Evolutionary conservation across 345 rosid genomes (phyloP), one percentile per base, ranked within the genome.

Genomic region (Salix viminalis): DNA sequence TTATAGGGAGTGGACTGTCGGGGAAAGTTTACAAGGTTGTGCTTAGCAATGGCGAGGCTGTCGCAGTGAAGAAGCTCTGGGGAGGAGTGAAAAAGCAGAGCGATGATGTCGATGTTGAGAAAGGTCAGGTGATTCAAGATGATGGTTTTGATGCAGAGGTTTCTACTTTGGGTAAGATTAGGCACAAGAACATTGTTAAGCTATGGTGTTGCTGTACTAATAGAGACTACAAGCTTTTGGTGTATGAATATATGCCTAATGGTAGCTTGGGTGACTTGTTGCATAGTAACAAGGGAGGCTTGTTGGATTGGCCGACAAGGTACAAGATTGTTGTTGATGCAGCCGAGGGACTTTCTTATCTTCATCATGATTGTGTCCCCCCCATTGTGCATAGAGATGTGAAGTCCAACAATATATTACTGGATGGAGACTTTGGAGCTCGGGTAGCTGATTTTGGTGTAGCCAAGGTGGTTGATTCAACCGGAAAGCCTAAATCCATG

Each of bases 131-230:
- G 64, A 58, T 80, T 77, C 84, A 83, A 71, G 95, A 94, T 28
- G 92, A 91, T 67, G 90, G 97, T 34, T 96, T 94, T 65, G 89
- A 89, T 30, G 97, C 97, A 2, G 99, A 96, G 82, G 90, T 96
- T 4, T 91, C 79, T 68, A 96, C 99, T 39, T 78, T 96, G 80
- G 97, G 99, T 61, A 96, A 96, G 84, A 94, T 96, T 62, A 88
- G 99, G 87, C 99, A 96, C 84, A 96, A 96, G 88, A 96, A 92
- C 82, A 96, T 96, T 62, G 99, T 96, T 32, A 96, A 88, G 85
- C 88, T 96, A 1, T 94, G 98, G 99, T 96, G 99, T 76, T 94
- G 97, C 76, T 96, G 98, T 79, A 81, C 96, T 0, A 88, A 97
- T 0, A 85, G 88, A 76, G 99, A 96, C 67, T 91, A 93, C 77